These are phyloP conservation scores for Delonix regia DNA, from an alignment of 306 rosid genomes.

Conservation along the genomic window DNA sequence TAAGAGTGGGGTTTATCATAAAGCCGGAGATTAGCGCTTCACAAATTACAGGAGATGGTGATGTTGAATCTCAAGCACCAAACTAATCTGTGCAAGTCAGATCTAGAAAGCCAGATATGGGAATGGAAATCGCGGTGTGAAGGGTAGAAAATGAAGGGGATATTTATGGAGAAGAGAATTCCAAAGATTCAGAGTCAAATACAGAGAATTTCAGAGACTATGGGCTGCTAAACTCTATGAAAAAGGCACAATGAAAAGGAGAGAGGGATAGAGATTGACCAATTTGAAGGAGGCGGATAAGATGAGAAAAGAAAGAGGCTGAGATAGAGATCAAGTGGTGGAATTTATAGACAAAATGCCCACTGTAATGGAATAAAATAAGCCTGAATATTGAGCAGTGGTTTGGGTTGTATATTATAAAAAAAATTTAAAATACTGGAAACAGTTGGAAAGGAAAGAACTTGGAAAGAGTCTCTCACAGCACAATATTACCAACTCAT, in stretches of 20 bases:
- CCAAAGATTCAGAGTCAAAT: constrained; percentile 7
- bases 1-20: constrained; percentile 68
- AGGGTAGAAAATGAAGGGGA: neutral
- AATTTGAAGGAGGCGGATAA: constrained; percentile 44
- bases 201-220: constrained; percentile 34
- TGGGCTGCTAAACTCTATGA: constrained; percentile 30
- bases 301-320: constrained; percentile 58
- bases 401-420: constrained; percentile 3
- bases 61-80: constrained; percentile 31
- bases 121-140: constrained; percentile 15
- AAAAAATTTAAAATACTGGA: constrained; percentile 5
- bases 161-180: constrained; percentile 23
- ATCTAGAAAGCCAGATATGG: neutral
- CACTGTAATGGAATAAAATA: constrained; percentile 36
- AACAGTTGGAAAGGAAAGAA: constrained; percentile 21
- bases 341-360: constrained; percentile 62
- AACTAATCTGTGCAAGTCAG: neutral
- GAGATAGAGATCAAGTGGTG: constrained; percentile 40
- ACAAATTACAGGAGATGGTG: constrained; percentile 65
- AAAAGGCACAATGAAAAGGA: constrained; percentile 12
- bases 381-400: constrained; percentile 20
- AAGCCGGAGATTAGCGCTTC: constrained; percentile 70
- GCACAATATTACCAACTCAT: constrained; percentile 20
- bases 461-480: constrained; percentile 19
- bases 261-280: constrained; percentile 28